Percentiles rank a stretch among this genome's conserved stretches.
Evolutionary conservation across 2,329 filamentous ascomycete genomes (phyloP).

Genomic region (Ophiobolus disseminans): DNA sequence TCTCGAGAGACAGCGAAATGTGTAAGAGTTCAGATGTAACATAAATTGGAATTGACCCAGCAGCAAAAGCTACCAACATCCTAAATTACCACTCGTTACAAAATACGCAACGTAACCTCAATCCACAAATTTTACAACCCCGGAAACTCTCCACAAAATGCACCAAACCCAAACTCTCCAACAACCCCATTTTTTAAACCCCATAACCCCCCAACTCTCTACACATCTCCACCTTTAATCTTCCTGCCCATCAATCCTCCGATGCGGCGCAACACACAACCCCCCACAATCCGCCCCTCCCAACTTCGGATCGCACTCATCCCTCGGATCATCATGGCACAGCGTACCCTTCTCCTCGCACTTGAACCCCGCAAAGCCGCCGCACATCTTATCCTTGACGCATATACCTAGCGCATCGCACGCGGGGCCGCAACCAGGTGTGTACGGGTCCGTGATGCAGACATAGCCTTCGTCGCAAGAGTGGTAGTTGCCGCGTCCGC

Average conservation of each 20-base stretch:
- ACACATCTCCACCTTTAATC: background rate
- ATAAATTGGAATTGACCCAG: too few relatives aligned
- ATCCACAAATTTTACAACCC: too few relatives aligned
- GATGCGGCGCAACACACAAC: slow-evolving; percentile 46
- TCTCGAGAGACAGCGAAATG: too few relatives aligned
- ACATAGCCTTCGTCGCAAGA: slow-evolving; percentile 21
- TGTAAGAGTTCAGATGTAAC: too few relatives aligned
- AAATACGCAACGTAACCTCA: too few relatives aligned
- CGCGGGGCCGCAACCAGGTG: slow-evolving; percentile 38
- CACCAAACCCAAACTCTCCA: background rate
- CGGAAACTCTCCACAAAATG: too few relatives aligned
- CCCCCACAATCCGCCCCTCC: slow-evolving; percentile 55
- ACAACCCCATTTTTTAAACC: background rate
- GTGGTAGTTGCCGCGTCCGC: slow-evolving; percentile 21
- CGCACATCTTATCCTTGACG: slow-evolving; percentile 47
- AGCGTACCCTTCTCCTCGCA: slow-evolving; percentile 43
- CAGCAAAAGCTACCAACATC: too few relatives aligned
- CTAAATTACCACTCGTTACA: too few relatives aligned
- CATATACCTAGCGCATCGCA: slow-evolving; percentile 46
- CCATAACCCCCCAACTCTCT: background rate
- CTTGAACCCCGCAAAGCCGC: slow-evolving; percentile 49
- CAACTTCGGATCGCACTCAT: slow-evolving; percentile 49
- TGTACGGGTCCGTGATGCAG: slow-evolving; percentile 43
- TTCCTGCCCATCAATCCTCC: background rate
- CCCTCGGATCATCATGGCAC: slow-evolving; percentile 54